phyloP scores from a whole-genome alignment of 2,329 filamentous ascomycete genomes.

The Aureobasidium melanogenum region DNA sequence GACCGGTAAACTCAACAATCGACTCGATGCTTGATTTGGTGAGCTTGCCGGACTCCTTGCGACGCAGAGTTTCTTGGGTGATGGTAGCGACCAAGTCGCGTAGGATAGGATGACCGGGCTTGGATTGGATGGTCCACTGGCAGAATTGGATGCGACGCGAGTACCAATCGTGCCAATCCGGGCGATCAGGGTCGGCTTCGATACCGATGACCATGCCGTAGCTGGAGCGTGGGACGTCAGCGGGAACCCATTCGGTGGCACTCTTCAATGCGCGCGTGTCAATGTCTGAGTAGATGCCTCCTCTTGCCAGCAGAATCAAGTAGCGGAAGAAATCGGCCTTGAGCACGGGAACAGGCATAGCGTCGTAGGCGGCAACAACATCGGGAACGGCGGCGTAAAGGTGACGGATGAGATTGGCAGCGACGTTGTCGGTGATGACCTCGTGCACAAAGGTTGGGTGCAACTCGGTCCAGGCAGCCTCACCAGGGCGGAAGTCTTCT shows the following conservation, averaged over 20 bases:
- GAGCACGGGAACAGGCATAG: conserved; percentile 42
- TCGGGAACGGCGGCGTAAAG: conserved; percentile 64
- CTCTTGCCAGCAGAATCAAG: conserved; percentile 63
- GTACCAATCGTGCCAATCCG: conserved; percentile 94
- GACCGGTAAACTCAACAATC: conserved; percentile 90
- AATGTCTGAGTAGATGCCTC: conserved; percentile 72
- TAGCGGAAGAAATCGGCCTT: conserved; percentile 62
- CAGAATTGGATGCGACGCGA: conserved; percentile 94
- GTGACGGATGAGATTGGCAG: conserved; percentile 70
- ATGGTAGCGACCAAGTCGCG: conserved; percentile 81
- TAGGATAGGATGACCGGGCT: conserved; percentile 86
- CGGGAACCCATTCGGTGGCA: conserved; percentile 79
- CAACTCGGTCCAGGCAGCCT: conserved; percentile 79
- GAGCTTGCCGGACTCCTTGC: conserved; percentile 60
- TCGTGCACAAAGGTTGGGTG: conserved; percentile 94
- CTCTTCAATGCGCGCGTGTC: conserved; percentile 80
- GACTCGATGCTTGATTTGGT: conserved; percentile 48
- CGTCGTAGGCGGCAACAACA: conserved; percentile 40
- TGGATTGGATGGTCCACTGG: conserved; percentile 97
- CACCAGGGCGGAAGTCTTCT: conserved; percentile 66
- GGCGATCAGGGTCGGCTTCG: conserved; percentile 87
- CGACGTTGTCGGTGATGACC: conserved; percentile 87
- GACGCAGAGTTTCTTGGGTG: conserved; percentile 67
- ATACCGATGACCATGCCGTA: conserved; percentile 89
- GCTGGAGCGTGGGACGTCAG: conserved; percentile 62